Conservation (phyloP, 176 grass and related monocot genomes). For the Musa itinerans region DNA sequence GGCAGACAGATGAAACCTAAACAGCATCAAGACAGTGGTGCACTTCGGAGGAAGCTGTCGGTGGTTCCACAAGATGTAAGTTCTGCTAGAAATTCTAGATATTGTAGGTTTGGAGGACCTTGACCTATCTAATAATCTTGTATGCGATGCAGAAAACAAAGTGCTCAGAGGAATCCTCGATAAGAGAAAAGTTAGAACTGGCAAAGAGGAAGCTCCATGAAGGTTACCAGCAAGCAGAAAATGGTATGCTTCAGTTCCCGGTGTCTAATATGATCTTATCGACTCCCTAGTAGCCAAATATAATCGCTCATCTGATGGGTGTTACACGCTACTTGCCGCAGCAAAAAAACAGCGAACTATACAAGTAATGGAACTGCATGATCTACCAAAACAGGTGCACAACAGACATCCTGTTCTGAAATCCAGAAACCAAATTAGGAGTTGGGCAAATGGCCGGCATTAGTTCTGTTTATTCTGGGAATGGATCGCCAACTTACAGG, state of each 20-base stretch:
- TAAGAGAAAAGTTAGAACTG: constrained; percentile 29
- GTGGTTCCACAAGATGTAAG: constrained; percentile 39
- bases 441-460: not conserved
- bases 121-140: no score
- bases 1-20: constrained; percentile 18
- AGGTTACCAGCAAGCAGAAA: constrained; percentile 56
- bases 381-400: constrained; percentile 42
- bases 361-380: constrained; percentile 45
- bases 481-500: not conserved
- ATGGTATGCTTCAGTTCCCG: constrained; percentile 25
- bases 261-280: not conserved
- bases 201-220: constrained; percentile 55
- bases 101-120: not conserved
- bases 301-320: not conserved
- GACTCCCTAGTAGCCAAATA: not conserved
- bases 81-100: not conserved
- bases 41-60: constrained; percentile 25
- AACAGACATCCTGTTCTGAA: constrained; percentile 22
- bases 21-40: constrained; percentile 22
- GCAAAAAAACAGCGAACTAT: constrained; percentile 57
- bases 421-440: not conserved
- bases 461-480: not conserved
- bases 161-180: constrained; percentile 21
- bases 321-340: constrained; percentile 18
- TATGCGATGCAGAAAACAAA: constrained; percentile 21